Base-by-base conservation (phyloP, 75 land plant genomes). In the Gnetum montanum region DNA sequence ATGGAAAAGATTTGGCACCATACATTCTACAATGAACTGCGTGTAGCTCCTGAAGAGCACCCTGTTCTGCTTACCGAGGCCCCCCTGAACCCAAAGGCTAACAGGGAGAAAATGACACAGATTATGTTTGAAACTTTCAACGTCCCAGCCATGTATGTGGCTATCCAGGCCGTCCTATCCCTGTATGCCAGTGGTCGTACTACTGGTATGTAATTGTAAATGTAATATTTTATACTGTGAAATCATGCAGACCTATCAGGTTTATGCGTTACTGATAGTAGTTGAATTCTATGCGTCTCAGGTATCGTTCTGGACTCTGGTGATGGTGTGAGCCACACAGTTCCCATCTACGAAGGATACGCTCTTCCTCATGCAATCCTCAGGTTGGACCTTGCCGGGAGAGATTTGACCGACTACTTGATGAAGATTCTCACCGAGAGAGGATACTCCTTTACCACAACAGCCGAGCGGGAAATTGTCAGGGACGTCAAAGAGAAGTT, bases 181-280 rank as follows among this genome's bases (percentile, higher is more conserved):
- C 63, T 76, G 6, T 76, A 76, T 49, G 75, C 79, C 22, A 76
- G 76, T 72, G 79, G 79, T 34, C 74, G 76, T 70, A 76, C 79
- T 22, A 75, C 78, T 44, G 78, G 78, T 75, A 16, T 34, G 81
- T n/a, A n/a, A n/a, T n/a, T 31, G 51, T 46, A 10, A 52, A 57
- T 66, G 38, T 68, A n/a, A 43, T 30, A 0, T 34, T 52, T 26
- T 51, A 38, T n/a, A 66, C 54, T 34, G 48, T 49, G 19, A 22
- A 44, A 1, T 60, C 62, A 6, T 49, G 34, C 16, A 34, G 46
- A 33, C 37, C 68, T 18, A 43, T 26, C 8, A 66, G 68, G 6
- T 6, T 66, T 7, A 65, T 49, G 49, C 25, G 62, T 50, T 31
- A 66, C 23, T 25, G 27, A 25, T 15, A 48, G n/a, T 25, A 20